Base-by-base conservation (phyloP, 768 basidiomycete species). In the Lentinula edodes region DNA sequence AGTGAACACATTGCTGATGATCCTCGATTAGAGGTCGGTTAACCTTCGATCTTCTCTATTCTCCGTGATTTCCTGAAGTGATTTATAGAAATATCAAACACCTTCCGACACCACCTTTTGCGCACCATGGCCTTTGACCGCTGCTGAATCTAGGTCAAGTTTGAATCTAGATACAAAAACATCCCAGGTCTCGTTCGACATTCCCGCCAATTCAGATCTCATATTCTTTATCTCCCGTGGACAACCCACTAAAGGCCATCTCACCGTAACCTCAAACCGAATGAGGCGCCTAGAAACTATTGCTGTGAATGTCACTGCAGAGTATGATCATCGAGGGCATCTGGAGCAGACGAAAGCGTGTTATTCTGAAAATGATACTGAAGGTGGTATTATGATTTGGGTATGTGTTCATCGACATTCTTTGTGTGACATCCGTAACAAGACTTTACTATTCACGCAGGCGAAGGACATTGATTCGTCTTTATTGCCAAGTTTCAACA, bases 221-320 rank as follows among this genome's bases (percentile, higher is more conserved):
- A 18, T 52, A 20, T 60, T 60, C 59, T 60, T 60, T 34, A 7
- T 60, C 10, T 53, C 59, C 12, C 45, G 51, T n/a, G 59, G 59
- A 50, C 18, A 23, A 2, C 36, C 45, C 1, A 60, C 45, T 28
- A 13, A 12, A 52, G 59, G 59, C 15, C 36, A 60, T 16, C 18
- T 60, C 28, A 36, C 13, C 51, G 35, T 60, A 16, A 34, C 7
- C 36, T n/a, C 32, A 3, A 16, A 60, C 15, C n/a, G 1, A 16
- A n/a, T 8, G 8, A 6, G 28, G 7, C n/a, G n/a, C n/a, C 15
- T 12, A 12, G 59, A 60, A 10, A 50, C 32, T 15, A 39, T 35
- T 20, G 43, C 50, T 18, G 51, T 51, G 28, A 51, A 52, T 9
- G 50, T 60, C 35, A 39, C 48, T 35, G 59, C 50, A 12, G 23